Evolutionary conservation across 768 basidiomycete species (phyloP).

Genomic region (Kockovaella imperatae): DNA sequence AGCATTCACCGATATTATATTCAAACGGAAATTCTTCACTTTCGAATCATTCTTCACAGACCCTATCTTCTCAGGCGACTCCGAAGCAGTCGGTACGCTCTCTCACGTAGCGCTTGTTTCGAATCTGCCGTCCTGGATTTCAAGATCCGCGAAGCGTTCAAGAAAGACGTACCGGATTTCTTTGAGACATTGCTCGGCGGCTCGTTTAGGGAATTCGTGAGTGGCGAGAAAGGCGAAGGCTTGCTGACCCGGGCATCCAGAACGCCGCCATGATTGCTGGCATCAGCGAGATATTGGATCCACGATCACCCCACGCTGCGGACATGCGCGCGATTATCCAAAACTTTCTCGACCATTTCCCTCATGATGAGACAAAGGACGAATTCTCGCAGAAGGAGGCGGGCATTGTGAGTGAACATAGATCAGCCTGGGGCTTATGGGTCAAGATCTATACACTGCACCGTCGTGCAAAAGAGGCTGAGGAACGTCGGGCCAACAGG

Average conservation of each 20-base stretch:
- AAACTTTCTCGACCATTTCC: slow-evolving; percentile 39
- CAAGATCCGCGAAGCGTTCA: slow-evolving; percentile 50
- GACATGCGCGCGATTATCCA: slow-evolving; percentile 40
- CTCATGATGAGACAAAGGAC: slow-evolving; percentile 34
- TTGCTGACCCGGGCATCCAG: slow-evolving; percentile 10
- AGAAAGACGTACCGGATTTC: slow-evolving; percentile 36
- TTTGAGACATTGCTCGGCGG: slow-evolving; percentile 39
- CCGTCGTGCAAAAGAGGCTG: slow-evolving; percentile 28
- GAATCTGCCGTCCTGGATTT: slow-evolving; percentile 85
- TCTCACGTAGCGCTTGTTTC: slow-evolving; percentile 78
- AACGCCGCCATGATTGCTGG: slow-evolving; percentile 43
- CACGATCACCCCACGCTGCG: slow-evolving; percentile 27
- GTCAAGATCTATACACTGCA: slow-evolving; percentile 34
- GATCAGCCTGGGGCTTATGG: neutral
- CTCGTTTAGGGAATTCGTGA: slow-evolving; percentile 41
- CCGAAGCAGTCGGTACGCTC: slow-evolving; percentile 67
- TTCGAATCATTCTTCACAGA: slow-evolving; percentile 49
- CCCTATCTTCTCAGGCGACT: slow-evolving; percentile 78
- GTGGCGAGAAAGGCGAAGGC: slow-evolving; percentile 2
- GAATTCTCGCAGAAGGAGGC: slow-evolving; percentile 41
- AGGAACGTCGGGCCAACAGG: slow-evolving; percentile 9
- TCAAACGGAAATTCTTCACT: slow-evolving; percentile 64
- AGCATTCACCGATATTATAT: slow-evolving; percentile 81
- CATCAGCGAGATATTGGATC: slow-evolving; percentile 40
- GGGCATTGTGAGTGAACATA: slow-evolving; percentile 21